Percentiles rank a stretch among this genome's conserved stretches.
Conservation (phyloP, 1,139 yeast species). For the Lodderomyces jiufengensis region DNA sequence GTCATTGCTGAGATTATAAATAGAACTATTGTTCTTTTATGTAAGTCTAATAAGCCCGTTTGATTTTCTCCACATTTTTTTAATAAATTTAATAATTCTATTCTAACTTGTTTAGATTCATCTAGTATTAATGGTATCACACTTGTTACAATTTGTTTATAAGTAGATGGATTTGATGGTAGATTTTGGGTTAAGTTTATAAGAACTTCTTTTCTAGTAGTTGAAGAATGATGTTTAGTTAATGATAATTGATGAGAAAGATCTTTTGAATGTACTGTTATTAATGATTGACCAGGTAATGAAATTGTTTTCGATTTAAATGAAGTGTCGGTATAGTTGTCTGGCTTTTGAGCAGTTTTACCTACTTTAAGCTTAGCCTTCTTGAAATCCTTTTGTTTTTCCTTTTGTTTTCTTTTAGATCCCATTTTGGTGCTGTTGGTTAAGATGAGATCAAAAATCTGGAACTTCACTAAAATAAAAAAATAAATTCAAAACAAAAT, state of each 20-base stretch:
- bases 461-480: not conserved
- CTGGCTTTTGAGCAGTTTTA: constrained; percentile 65
- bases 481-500: not conserved
- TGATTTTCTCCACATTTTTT: constrained; percentile 48
- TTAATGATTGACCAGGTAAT: constrained; percentile 53
- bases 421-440: constrained; percentile 44
- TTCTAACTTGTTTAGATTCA: constrained; percentile 60
- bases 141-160: constrained; percentile 55
- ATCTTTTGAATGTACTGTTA: constrained; percentile 29
- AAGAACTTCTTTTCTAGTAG: constrained; percentile 73
- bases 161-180: constrained; percentile 49
- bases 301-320: constrained; percentile 74
- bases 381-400: constrained; percentile 69
- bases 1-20: constrained; percentile 95
- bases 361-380: constrained; percentile 90
- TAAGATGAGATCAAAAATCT: constrained; percentile 5
- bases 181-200: constrained; percentile 43
- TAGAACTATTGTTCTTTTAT: constrained; percentile 61
- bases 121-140: constrained; percentile 62
- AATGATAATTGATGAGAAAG: constrained; percentile 59
- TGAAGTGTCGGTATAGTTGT: constrained; percentile 80
- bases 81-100: constrained; percentile 52
- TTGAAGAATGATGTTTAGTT: constrained; percentile 71
- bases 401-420: constrained; percentile 57
- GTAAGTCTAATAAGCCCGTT: constrained; percentile 60